Percentiles rank a stretch among this genome's conserved stretches.
These are phyloP conservation scores for Rosa hybrid DNA, from an alignment of 331 rosid species.

Conservation along the genomic window DNA sequence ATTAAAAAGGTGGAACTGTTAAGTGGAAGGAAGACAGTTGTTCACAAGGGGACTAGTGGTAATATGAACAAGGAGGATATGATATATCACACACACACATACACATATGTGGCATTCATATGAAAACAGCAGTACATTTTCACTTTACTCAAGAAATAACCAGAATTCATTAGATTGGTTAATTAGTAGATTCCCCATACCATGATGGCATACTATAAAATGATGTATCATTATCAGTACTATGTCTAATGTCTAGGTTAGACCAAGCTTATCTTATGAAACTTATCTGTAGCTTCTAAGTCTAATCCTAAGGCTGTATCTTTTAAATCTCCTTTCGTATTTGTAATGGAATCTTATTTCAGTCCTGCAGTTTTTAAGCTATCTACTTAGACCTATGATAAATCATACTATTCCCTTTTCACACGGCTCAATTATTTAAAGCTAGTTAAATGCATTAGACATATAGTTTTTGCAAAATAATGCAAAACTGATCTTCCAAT, in stretches of 20 bases:
- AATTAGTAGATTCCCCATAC: neutral
- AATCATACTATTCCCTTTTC: neutral
- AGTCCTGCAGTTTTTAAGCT: neutral
- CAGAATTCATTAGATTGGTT: neutral
- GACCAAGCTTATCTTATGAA: neutral
- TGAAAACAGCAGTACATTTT: no score
- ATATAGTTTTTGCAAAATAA: neutral
- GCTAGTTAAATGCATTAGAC: neutral
- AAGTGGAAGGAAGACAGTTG: no score
- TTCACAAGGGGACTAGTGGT: no score
- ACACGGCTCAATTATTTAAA: neutral
- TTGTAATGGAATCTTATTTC: neutral
- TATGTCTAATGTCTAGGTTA: neutral
- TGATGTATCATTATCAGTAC: neutral
- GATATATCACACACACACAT: no score
- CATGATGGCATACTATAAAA: neutral
- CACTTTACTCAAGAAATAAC: neutral
- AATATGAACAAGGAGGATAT: no score
- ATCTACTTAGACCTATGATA: neutral
- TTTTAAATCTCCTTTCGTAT: neutral
- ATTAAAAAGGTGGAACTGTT: no score
- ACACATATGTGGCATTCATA: no score
- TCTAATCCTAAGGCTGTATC: neutral
- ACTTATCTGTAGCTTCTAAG: neutral
- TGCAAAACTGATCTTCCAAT: neutral